phyloP scores from a whole-genome alignment of 495 filamentous ascomycete genomes.

The Talaromyces trachyspermus region DNA sequence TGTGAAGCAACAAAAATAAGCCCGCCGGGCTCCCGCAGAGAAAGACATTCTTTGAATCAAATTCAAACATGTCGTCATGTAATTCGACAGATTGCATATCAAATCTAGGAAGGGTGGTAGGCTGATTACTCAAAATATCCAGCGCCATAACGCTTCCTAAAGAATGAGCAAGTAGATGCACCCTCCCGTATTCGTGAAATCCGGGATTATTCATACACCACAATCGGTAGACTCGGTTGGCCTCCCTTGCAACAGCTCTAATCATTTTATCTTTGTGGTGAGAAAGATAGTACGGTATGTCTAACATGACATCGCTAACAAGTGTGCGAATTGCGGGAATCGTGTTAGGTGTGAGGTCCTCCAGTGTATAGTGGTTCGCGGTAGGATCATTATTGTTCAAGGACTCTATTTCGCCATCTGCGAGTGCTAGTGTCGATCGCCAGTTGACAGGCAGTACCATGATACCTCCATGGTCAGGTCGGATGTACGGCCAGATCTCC shows the following conservation, averaged over 20 bases:
- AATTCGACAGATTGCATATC: conserved; percentile 41
- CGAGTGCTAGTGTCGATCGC: conserved; percentile 78
- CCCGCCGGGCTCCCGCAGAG: conserved; percentile 86
- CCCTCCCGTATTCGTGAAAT: conserved; percentile 71
- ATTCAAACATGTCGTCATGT: conserved; percentile 68
- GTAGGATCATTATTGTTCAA: conserved; percentile 38
- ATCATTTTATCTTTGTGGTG: conserved; percentile 95
- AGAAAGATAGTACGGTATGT: conserved; percentile 94
- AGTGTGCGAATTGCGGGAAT: conserved; percentile 83
- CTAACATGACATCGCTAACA: conserved; percentile 94
- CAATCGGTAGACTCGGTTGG: conserved; percentile 84
- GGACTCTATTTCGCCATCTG: conserved; percentile 55
- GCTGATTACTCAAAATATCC: conserved; percentile 84
- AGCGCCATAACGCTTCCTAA: conserved; percentile 89
- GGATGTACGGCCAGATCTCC: conserved; percentile 63
- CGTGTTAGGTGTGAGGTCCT: conserved; percentile 87
- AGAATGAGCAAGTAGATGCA: conserved; percentile 90
- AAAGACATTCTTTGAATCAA: conserved; percentile 84
- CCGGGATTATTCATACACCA: conserved; percentile 91
- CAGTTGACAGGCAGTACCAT: conserved; percentile 84
- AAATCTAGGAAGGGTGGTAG: conserved; percentile 55
- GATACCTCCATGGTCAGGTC: conserved; percentile 60
- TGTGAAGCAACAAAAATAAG: conserved; percentile 88
- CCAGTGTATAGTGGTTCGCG: conserved; percentile 63
- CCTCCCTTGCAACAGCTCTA: conserved; percentile 78